A percentile compares a stretch with the other conserved stretches of the same genome.
These are phyloP conservation scores for Plasmodium coatneyi DNA, from an alignment of 169 alveolate species.

Conservation along the genomic window DNA sequence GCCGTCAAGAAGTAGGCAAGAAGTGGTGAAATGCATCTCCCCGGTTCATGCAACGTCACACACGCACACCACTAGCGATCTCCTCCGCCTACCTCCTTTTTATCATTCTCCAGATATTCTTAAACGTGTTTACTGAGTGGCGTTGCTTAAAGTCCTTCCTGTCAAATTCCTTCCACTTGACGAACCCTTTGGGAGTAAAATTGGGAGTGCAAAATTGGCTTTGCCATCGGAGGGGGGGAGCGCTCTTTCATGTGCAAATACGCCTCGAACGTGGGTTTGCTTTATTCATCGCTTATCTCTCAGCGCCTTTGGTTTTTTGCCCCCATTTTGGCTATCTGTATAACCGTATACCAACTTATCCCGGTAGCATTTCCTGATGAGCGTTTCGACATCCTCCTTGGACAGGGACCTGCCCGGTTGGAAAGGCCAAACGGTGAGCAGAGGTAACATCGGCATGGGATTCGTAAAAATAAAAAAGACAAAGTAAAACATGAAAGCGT, in stretches of 20 bases:
- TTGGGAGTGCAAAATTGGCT: not conserved
- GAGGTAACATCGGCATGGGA: not conserved
- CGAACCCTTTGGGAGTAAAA: slow-evolving; percentile 11
- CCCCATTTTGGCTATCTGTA: not conserved
- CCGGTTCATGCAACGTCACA: not conserved
- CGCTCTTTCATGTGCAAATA: not conserved
- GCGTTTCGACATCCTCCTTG: slow-evolving; percentile 16
- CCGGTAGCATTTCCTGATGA: slow-evolving; percentile 45
- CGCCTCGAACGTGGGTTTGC: not conserved
- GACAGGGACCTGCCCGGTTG: not conserved
- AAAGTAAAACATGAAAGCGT: not conserved
- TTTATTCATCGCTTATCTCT: not conserved
- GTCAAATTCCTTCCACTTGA: slow-evolving; percentile 49
- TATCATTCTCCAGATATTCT: slow-evolving; percentile 61
- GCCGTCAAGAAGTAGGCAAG: not conserved
- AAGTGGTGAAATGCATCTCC: not conserved
- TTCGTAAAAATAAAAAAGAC: not conserved
- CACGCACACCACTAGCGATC: not conserved
- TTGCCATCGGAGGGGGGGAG: not conserved
- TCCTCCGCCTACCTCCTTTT: slow-evolving; percentile 18
- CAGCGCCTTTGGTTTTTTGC: not conserved
- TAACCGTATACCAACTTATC: slow-evolving; percentile 67
- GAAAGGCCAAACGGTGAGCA: not conserved
- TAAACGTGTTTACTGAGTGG: slow-evolving; percentile 33
- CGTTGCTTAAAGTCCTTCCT: slow-evolving; percentile 16